Evolutionary conservation across 2,329 filamentous ascomycete species (phyloP).

Genomic region (Thermoascus crustaceus): DNA sequence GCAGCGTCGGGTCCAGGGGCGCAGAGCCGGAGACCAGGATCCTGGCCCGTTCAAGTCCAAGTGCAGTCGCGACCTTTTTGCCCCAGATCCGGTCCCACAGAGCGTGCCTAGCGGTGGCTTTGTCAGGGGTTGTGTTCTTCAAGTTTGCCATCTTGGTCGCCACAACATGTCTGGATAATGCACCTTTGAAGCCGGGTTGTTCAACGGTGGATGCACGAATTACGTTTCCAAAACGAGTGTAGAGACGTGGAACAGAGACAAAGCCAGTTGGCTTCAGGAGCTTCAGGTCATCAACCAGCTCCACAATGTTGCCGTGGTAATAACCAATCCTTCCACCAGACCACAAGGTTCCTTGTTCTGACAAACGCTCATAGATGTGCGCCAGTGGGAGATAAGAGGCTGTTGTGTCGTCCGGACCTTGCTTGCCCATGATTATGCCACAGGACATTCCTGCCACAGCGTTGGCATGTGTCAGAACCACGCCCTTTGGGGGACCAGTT

Average conservation of each 20-base stretch:
- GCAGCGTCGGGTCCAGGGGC: conserved; percentile 78
- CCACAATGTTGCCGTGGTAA: conserved; percentile 84
- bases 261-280: conserved; percentile 73
- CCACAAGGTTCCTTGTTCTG: conserved; percentile 67
- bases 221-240: conserved; percentile 78
- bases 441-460: conserved; percentile 65
- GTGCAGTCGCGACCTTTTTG: conserved; percentile 71
- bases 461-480: conserved; percentile 67
- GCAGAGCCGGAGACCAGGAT: conserved; percentile 83
- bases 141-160: conserved; percentile 71
- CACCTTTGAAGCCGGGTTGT: conserved; percentile 69
- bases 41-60: conserved; percentile 67
- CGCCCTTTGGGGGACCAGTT: conserved; percentile 57
- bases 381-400: conserved; percentile 88
- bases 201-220: conserved; percentile 74
- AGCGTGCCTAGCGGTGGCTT: conserved; percentile 56
- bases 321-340: conserved; percentile 73
- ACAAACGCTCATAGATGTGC: conserved; percentile 84
- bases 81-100: conserved; percentile 68
- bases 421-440: conserved; percentile 47
- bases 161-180: conserved; percentile 71
- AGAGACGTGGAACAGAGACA: conserved; percentile 82
- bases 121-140: conserved; percentile 56
- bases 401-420: conserved; percentile 53
- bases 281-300: conserved; percentile 86